phyloP scores from a whole-genome alignment of 2,329 filamentous ascomycete species.

The Calonectria hawksworthii region DNA sequence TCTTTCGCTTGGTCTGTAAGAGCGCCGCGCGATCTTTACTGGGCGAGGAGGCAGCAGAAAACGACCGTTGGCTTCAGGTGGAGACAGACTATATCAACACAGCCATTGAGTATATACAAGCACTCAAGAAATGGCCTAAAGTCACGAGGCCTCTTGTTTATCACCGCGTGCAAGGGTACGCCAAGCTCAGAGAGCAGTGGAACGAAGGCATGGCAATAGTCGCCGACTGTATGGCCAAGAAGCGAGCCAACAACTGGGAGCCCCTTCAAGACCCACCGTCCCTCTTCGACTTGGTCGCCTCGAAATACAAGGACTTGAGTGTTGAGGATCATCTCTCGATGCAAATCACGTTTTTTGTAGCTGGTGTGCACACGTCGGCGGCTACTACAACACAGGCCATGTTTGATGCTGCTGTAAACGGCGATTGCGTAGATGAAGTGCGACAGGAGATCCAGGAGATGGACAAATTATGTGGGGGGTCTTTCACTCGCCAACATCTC shows the following conservation, averaged over 20 bases:
- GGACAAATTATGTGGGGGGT: neutral
- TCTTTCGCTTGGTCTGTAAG: neutral
- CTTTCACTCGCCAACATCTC: neutral
- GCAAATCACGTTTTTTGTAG: neutral
- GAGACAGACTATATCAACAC: neutral
- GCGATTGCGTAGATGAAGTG: neutral
- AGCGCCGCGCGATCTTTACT: neutral
- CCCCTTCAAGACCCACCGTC: neutral
- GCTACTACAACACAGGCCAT: neutral
- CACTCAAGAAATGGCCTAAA: neutral
- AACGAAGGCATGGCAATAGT: neutral
- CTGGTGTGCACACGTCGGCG: neutral
- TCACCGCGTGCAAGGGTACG: neutral
- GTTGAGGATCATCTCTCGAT: neutral
- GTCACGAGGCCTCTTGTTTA: neutral
- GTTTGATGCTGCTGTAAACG: neutral
- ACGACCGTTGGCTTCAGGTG: neutral
- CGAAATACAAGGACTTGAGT: neutral
- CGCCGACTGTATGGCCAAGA: neutral
- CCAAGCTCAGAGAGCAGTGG: neutral
- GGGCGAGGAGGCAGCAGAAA: neutral
- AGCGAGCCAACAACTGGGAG: neutral
- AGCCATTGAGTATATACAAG: neutral
- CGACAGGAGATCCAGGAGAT: neutral
- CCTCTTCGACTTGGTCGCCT: neutral